Conservation (phyloP, 2,329 filamentous ascomycete species). For the Clonostachys solani region DNA sequence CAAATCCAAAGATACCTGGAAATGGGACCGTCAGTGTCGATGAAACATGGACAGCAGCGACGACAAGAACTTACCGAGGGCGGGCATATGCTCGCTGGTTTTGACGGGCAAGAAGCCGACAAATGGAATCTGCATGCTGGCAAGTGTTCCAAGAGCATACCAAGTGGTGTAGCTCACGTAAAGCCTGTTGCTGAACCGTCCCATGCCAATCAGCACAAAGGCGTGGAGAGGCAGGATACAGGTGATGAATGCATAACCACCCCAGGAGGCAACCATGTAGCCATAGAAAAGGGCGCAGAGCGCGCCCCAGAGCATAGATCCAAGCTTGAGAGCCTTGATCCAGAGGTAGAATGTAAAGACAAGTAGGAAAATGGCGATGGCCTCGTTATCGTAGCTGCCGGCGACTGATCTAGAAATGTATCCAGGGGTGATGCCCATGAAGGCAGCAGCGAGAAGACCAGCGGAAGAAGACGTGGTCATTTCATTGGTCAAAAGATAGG, state of each 20-base stretch:
- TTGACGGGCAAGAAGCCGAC: conserved; percentile 95
- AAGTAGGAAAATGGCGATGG: conserved; percentile 96
- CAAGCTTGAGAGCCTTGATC: conserved; percentile 97
- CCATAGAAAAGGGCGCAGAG: conserved; percentile 95
- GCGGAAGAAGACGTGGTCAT: conserved; percentile 96
- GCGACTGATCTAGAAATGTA: conserved; percentile 98
- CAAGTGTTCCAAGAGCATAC: conserved; percentile 93
- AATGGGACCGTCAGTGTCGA: neutral
- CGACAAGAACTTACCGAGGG: conserved; percentile 61
- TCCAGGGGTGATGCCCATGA: conserved; percentile 96
- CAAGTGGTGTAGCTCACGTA: conserved; percentile 98
- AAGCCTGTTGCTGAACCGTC: conserved; percentile 85
- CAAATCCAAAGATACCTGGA: conserved; percentile 85
- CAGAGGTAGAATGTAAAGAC: conserved; percentile 98
- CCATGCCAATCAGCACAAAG: conserved; percentile 94
- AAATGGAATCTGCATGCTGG: conserved; percentile 99
- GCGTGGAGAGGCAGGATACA: conserved; percentile 92
- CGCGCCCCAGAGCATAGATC: conserved; percentile 94
- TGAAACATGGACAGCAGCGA: neutral
- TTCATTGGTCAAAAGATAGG: conserved; percentile 94
- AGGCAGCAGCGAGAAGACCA: conserved; percentile 86
- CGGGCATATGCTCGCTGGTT: conserved; percentile 98
- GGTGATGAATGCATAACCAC: conserved; percentile 99
- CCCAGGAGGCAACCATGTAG: conserved; percentile 99
- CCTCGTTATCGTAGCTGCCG: conserved; percentile 98